Percentiles rank a stretch among this genome's conserved stretches.
phyloP scores from a whole-genome alignment of 1,284 basidiomycete species.

The Tremellales sp. region DNA sequence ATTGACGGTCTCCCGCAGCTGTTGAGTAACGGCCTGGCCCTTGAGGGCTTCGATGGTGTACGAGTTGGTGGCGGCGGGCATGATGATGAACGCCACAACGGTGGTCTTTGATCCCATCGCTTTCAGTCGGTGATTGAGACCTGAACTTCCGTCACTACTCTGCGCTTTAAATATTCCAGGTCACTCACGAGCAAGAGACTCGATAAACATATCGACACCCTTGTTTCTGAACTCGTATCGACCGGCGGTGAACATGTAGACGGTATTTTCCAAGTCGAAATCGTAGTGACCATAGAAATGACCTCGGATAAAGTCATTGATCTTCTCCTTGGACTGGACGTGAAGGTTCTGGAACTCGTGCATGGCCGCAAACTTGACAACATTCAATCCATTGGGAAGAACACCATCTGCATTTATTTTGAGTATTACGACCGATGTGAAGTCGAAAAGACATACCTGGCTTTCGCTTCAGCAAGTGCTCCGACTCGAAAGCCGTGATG shows the following conservation, averaged over 20 bases:
- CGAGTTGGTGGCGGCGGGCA: constrained; percentile 92
- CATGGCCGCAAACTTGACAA: constrained; percentile 93
- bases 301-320: constrained; percentile 94
- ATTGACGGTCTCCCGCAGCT: constrained; percentile 87
- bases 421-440: neutral
- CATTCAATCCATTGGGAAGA: constrained; percentile 95
- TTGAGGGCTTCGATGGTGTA: constrained; percentile 98
- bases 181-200: constrained; percentile 76
- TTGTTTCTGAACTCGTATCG: constrained; percentile 99
- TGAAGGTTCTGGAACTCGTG: constrained; percentile 98
- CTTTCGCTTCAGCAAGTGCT: constrained; percentile 94
- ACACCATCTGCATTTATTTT: constrained; percentile 66
- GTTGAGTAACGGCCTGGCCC: constrained; percentile 96
- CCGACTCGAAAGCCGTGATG: constrained; percentile 94
- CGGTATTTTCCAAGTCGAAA: constrained; percentile 91
- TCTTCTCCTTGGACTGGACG: constrained; percentile 87
- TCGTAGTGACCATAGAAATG: constrained; percentile 98
- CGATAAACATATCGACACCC: constrained; percentile 99
- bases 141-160: no score
- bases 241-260: constrained; percentile 99
- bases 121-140: constrained; percentile 81
- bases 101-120: constrained; percentile 73
- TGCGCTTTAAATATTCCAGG: neutral
- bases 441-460: constrained; percentile 55
- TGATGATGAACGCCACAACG: constrained; percentile 97